Percentiles rank a stretch among this genome's conserved stretches.
phyloP scores from a whole-genome alignment of 306 rosid genomes.

The Clitoria ternatea region DNA sequence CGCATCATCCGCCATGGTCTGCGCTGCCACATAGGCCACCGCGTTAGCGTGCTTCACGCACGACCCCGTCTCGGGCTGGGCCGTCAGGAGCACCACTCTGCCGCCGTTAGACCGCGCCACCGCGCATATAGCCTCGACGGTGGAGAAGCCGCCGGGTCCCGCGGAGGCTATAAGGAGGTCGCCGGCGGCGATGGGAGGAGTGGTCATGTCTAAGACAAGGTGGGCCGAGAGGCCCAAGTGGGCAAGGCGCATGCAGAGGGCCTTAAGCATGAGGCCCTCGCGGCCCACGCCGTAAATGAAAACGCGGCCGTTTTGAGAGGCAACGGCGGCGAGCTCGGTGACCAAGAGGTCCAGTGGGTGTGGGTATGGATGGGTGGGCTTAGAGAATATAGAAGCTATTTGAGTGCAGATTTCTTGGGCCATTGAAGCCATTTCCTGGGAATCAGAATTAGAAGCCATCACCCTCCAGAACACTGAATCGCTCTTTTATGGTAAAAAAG shows the following conservation, averaged over 20 bases:
- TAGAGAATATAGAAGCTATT: slow-evolving; percentile 64
- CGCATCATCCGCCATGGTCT: slow-evolving; percentile 86
- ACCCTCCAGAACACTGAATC: neutral
- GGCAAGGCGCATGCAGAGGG: slow-evolving; percentile 76
- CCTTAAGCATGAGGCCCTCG: slow-evolving; percentile 86
- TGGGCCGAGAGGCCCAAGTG: slow-evolving; percentile 79
- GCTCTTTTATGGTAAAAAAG: neutral
- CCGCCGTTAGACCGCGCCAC: slow-evolving; percentile 61
- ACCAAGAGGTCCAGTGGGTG: slow-evolving; percentile 52
- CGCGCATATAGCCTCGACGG: slow-evolving; percentile 76
- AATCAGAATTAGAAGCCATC: slow-evolving; percentile 11
- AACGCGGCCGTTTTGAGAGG: slow-evolving; percentile 41
- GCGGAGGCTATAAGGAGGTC: slow-evolving; percentile 88
- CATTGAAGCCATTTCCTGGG: slow-evolving; percentile 41
- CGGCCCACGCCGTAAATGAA: slow-evolving; percentile 91
- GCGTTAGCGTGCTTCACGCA: slow-evolving; percentile 58
- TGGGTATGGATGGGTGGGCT: slow-evolving; percentile 55
- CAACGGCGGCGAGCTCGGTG: slow-evolving; percentile 47
- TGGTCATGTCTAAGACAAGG: slow-evolving; percentile 78
- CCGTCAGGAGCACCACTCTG: slow-evolving; percentile 73
- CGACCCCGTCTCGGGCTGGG: slow-evolving; percentile 76
- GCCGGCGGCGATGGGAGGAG: slow-evolving; percentile 55
- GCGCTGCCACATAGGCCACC: slow-evolving; percentile 78
- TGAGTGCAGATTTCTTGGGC: slow-evolving; percentile 70
- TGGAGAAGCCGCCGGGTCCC: slow-evolving; percentile 86